Base-by-base conservation (phyloP, 2,329 filamentous ascomycete species). In the Ilyonectria sp. region DNA sequence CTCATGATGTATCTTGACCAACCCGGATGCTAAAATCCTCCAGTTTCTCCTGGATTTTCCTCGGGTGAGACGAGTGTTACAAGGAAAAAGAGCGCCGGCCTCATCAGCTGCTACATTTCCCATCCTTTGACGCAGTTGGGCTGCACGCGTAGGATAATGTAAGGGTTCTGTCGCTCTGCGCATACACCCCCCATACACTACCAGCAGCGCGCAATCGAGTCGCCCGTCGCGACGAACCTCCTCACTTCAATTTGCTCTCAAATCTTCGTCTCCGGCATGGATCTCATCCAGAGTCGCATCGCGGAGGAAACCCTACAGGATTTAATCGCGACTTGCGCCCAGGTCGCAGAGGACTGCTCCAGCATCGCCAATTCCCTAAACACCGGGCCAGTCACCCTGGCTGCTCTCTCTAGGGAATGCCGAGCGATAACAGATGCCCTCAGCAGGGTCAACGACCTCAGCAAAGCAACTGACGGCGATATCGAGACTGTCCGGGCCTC, bases 341-440 rank as follows among this genome's bases (percentile, higher is more conserved):
- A 74, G 43, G 69, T 76, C 31, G 69, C 74, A n/a, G 65, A 70
- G 13, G 74, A 76, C 46, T 76, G 71, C 67, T 72, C 58, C 53
- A 64, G 63, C 55, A 68, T 76, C 37, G 73, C 74, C 56, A 76
- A 75, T 49, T 75, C 69, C 47, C 73, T 76, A 35, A 76, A 76
- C 49, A 76, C 74, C 17, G 74, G 71, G n/a, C 74, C 74, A 8
- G 74, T 76, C 46, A 71, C 64, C 37, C 63, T 76, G 37, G 71
- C 74, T 31, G 62, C 72, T 7, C 70, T 76, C 26, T 68, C 71
- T 33, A 76, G 76, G 53, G 74, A 76, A 56, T 74, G 72, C 52
- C 65, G 72, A 19, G 74, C 74, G 9, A 73, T 76, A 26, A 73
- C 74, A 62, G 65, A 69, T 68, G 74, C 74, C n/a, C 73, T 76